Percentiles rank a stretch among this genome's conserved stretches.
Evolutionary conservation across 1,284 basidiomycete genomes (phyloP).

Genomic region (Cryptococcus hybrid): DNA sequence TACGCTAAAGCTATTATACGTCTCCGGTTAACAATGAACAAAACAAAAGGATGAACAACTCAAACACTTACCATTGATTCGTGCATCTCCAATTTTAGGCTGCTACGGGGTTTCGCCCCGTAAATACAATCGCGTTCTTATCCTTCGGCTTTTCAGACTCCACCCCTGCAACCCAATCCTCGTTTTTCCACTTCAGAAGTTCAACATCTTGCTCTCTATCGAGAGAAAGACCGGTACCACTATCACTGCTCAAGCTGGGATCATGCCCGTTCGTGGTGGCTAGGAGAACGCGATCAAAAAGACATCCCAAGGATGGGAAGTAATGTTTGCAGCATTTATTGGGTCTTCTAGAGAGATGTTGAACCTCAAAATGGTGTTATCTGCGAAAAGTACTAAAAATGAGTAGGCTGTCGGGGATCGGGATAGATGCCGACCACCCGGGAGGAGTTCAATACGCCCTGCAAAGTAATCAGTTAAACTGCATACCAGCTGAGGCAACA

Average conservation of each 20-base stretch:
- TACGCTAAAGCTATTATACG: constrained; percentile 70
- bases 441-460: constrained; percentile 76
- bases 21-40: background rate
- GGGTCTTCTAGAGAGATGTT: constrained; percentile 42
- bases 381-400: constrained; percentile 85
- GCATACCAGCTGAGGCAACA: too few species aligned
- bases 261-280: too few species aligned
- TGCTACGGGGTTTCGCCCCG: constrained; percentile 47
- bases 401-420: constrained; percentile 78
- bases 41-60: too few species aligned
- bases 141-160: constrained; percentile 10
- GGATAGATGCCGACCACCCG: constrained; percentile 82
- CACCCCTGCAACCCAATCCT: background rate
- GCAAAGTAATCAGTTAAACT: constrained; percentile 2
- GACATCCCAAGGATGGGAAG: background rate
- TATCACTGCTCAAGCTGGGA: too few species aligned
- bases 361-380: constrained; percentile 52
- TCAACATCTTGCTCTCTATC: background rate
- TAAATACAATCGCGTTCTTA: constrained; percentile 39
- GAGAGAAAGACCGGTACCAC: too few species aligned
- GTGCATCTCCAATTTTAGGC: constrained; percentile 52
- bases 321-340: constrained; percentile 2
- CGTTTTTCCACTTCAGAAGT: constrained; percentile 48
- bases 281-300: too few species aligned
- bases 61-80: constrained; percentile 65